Evolutionary conservation across 2,329 filamentous ascomycete species (phyloP), one percentile per base, ranked within the genome.

Genomic region (Penicillium decumbens): DNA sequence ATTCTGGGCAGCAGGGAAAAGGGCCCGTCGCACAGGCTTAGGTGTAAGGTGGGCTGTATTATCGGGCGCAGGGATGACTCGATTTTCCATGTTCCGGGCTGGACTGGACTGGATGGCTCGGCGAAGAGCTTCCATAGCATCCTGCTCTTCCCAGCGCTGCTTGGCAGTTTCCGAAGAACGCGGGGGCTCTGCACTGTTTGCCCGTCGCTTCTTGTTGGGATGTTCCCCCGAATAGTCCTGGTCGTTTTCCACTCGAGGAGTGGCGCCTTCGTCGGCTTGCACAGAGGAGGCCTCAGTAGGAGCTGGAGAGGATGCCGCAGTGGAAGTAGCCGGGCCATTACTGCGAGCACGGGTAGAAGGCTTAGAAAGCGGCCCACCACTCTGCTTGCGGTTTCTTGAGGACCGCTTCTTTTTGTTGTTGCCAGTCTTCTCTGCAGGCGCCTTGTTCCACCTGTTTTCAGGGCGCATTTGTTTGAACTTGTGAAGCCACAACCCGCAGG

Each of bases 401-500:
- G 65, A 60, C 15, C 72, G 67, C 58, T 74, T 75, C 48, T 65
- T 66, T 53, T 71, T 73, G 37, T 65, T 68, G 38, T 25, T 37
- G n/a, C 62, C 60, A 4, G 77, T 79, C 55, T 35, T 32, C 5
- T 49, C 44, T 24, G 43, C 45, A 9, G 49, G 43, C 13, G 42
- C 33, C 33, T 82, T 88, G 57, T 86, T 85, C 92, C 92, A 98
- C 57, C 85, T 84, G 53, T 92, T 83, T 46, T 83, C 77, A 2
- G 93, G 93, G 7, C 93, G 84, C 75, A 95, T 93, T 23, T 75
- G 79, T 64, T 88, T 89, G 70, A 87, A 89, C 65, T 96, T 97
- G 53, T 85, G 84, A 60, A 98, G 84, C 89, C 90, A 98, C 37
- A 98, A 83, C 15, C 93, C 93, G 67, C 93, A 98, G 50, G 92